These are phyloP conservation scores for Curvularia sp. DNA, from an alignment of 2,329 filamentous ascomycete genomes.

Conservation along the genomic window DNA sequence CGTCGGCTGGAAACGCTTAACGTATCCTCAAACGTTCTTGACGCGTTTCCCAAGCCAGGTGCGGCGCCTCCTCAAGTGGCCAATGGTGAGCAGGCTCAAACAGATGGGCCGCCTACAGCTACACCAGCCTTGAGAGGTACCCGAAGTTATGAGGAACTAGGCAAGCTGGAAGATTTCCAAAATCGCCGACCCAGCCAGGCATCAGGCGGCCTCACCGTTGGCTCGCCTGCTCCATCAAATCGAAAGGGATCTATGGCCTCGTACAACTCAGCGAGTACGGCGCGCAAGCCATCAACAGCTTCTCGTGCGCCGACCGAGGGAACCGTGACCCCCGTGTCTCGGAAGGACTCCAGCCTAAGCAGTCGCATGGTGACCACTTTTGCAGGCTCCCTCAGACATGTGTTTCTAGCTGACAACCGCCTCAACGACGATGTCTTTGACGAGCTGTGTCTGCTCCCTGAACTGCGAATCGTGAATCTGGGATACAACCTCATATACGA, in stretches of 20 bases:
- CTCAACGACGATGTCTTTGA: constrained; percentile 96
- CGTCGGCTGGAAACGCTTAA: constrained; percentile 90
- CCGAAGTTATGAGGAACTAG: constrained; percentile 80
- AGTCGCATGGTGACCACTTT: constrained; percentile 85
- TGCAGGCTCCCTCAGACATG: constrained; percentile 79
- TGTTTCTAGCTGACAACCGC: constrained; percentile 92
- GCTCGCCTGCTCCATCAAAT: constrained; percentile 68
- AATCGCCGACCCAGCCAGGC: constrained; percentile 82
- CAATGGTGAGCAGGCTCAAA: constrained; percentile 42
- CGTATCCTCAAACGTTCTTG: constrained; percentile 91
- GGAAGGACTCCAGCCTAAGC: constrained; percentile 90
- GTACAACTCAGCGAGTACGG: constrained; percentile 59
- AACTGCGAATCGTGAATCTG: constrained; percentile 87
- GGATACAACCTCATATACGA: constrained; percentile 96
- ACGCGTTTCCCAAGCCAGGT: constrained; percentile 84
- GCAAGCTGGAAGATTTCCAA: constrained; percentile 67
- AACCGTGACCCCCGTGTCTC: constrained; percentile 63
- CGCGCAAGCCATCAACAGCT: constrained; percentile 80
- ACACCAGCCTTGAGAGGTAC: constrained; percentile 57
- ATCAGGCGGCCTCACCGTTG: constrained; percentile 74
- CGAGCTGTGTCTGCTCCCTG: constrained; percentile 80
- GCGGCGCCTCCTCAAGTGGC: constrained; percentile 67
- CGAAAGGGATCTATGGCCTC: constrained; percentile 88
- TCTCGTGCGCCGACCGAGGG: constrained; percentile 69
- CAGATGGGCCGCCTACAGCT: constrained; percentile 50